Evolutionary conservation across 2,329 filamentous ascomycete genomes (phyloP), one percentile per base, ranked within the genome.

Genomic region (Calonectria pseudoreteaudii): DNA sequence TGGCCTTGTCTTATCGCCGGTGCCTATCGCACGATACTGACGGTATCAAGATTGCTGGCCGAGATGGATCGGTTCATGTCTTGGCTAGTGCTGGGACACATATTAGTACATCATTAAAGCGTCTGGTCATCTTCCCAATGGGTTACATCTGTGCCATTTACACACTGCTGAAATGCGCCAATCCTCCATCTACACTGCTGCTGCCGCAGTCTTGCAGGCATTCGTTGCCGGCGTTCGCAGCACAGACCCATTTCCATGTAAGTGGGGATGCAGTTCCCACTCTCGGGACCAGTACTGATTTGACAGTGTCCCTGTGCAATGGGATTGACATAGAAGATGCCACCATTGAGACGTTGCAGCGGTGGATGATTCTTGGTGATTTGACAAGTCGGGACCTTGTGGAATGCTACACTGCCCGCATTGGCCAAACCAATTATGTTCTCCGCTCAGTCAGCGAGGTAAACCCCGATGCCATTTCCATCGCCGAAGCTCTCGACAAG

Each of bases 401-500:
- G 11, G 26, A 50, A 20, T 73, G 71, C 34, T 67, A 56, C 14
- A 41, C 26, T n/a, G 65, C 47, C 23, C 65, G 65, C 20, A 67
- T 67, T 50, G 11, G 30, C 8, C 49, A 67, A 31, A 56, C 50
- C n/a, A 67, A 67, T 23, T 3, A 41, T 41, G 4, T 53, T 16
- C 65, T 67, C 16, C 47, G 65, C 26, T 53, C 65, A n/a, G n/a
- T 67, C 23, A 67, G 49, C n/a, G 65, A 67, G 50, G 50, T 56
- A 2, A 67, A 56, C 23, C 65, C 49, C 11, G 49, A 67, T 67
- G 34, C 49, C 13, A 41, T 67, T n/a, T 31, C 47, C n/a, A 56
- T 83, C 26, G 85, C 85, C 18, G 65, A 72, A 1, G 49, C 69
- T 7, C 78, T 85, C 4, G 85, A 86, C 50, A 70, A 58, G 5